Evolutionary conservation across 495 filamentous ascomycete genomes (phyloP), one percentile per base, ranked within the genome.

Genomic region (Elasticomyces elasticus): DNA sequence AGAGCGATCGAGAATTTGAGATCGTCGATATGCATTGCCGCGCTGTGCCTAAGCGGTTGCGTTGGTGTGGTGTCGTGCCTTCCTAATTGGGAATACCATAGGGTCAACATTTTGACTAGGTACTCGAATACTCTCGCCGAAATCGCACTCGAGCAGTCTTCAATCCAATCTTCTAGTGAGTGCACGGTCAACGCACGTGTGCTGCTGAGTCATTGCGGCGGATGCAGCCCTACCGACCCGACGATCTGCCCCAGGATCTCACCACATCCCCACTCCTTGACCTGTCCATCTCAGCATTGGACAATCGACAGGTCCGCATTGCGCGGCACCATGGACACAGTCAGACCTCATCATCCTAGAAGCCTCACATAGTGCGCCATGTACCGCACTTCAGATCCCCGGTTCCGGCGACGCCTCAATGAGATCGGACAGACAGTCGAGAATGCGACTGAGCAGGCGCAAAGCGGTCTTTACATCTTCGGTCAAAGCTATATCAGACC

Each of bases 381-480:
- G 45, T 49, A 49, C 45, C 42, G 78, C 66, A 79, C 86, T 65
- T 82, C 82, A 69, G 94, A 97, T 68, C 92, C 92, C 58, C 89
- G 92, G 62, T 82, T 95, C 68, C 87, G 89, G 35, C 89, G 95
- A 66, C 86, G 83, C 64, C 84, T 95, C 76, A 94, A 97, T 62
- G 86, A 90, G 61, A 80, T 98, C 64, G 87, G 88, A 35, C 85
- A 92, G 60, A 94, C 88, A 58, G 79, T 95, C 69, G 94, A 97
- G 68, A 79, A 85, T 17, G 94, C 87, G 20, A 95, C 94, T 52
- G 89, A 95, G 65, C 84, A 82, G 35, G 89, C 94, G 51, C 90
- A 91, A 56, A 87, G 84, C 49, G 80, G 81, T 52, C 83, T 97
- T 67, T 98, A 87, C 77, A 81, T 81, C 50, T 91, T 97, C 63